These are phyloP conservation scores for Diutina ranongensis DNA, from an alignment of 1,139 yeast species.

Conservation along the genomic window DNA sequence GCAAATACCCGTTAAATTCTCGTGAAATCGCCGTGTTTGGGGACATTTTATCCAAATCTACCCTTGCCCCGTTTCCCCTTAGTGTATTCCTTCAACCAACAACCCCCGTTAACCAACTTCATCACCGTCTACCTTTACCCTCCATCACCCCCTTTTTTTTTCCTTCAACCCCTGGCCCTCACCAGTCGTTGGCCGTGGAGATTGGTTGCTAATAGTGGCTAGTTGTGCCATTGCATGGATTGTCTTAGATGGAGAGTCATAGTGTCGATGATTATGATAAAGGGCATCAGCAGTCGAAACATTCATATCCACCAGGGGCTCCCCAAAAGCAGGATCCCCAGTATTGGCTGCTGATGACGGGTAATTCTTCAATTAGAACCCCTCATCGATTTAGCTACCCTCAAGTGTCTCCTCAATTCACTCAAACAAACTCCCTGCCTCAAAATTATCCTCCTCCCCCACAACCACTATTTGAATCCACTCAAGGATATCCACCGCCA, in stretches of 20 bases:
- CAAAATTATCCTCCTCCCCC: not conserved
- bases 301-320: not conserved
- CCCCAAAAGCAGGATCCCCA: not conserved
- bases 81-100: not conserved
- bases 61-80: not conserved
- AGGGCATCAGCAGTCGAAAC: not conserved
- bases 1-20: not conserved
- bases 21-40: too few relatives aligned
- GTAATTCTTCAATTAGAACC: not conserved
- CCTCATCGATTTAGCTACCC: conserved; percentile 2
- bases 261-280: conserved; percentile 4
- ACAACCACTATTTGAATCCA: not conserved
- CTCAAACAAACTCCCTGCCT: not conserved
- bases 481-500: not conserved
- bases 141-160: not conserved
- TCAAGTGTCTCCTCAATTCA: not conserved
- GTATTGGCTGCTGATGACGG: conserved; percentile 1
- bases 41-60: not conserved
- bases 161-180: not conserved
- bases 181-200: not conserved
- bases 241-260: conserved; percentile 4
- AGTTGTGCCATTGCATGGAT: not conserved
- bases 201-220: not conserved
- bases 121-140: too few relatives aligned
- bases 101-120: not conserved